phyloP scores from a whole-genome alignment of 1,139 yeast species.

The Wickerhamomyces sp. region DNA sequence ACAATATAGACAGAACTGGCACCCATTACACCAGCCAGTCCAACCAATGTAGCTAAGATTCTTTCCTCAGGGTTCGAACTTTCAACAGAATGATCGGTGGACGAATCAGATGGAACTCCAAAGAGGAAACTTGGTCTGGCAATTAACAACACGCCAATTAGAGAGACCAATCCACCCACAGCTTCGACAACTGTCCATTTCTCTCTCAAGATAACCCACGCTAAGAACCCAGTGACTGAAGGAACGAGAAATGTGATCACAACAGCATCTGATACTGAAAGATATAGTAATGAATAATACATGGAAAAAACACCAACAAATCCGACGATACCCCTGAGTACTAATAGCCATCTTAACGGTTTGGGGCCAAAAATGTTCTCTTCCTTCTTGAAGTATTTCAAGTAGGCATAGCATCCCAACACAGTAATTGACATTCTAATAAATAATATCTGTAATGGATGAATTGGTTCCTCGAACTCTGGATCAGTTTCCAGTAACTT shows the following conservation, averaged over 20 bases:
- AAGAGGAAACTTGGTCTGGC: constrained; percentile 79
- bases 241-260: constrained; percentile 79
- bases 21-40: constrained; percentile 66
- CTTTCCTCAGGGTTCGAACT: constrained; percentile 29
- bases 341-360: constrained; percentile 47
- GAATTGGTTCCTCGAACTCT: constrained; percentile 49
- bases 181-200: constrained; percentile 65
- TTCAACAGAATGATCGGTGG: constrained; percentile 24
- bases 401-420: constrained; percentile 52
- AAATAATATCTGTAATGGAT: constrained; percentile 73
- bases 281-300: constrained; percentile 68
- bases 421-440: constrained; percentile 68
- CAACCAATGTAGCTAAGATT: constrained; percentile 55
- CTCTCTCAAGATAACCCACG: constrained; percentile 64
- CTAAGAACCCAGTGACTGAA: constrained; percentile 68
- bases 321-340: constrained; percentile 69
- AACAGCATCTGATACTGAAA: constrained; percentile 74
- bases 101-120: constrained; percentile 29
- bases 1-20: constrained; percentile 68
- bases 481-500: constrained; percentile 64
- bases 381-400: constrained; percentile 40
- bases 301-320: constrained; percentile 75
- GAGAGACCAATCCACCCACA: constrained; percentile 60
- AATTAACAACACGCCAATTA: constrained; percentile 72
- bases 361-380: constrained; percentile 72